These are phyloP conservation scores for Coprinopsis cinerea DNA, from an alignment of 768 basidiomycete species.

Conservation along the genomic window DNA sequence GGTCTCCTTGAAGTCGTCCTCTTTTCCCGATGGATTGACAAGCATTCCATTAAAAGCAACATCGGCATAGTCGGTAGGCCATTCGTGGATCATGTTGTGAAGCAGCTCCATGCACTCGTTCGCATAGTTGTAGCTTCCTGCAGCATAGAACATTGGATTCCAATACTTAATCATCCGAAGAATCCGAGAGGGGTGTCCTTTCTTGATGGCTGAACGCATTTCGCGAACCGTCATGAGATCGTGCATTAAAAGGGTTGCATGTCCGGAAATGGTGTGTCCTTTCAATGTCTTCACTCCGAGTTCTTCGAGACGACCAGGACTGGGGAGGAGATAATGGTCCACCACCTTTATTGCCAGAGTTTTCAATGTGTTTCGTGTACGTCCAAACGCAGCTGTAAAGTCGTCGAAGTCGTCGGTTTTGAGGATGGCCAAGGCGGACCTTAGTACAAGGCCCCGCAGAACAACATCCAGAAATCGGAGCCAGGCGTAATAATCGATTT, in stretches of 20 bases:
- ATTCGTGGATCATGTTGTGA: constrained; percentile 14
- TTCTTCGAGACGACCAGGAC: background rate
- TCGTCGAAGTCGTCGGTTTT: no score
- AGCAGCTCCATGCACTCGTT: constrained; percentile 21
- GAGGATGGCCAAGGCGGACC: no score
- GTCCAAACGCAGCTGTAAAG: no score
- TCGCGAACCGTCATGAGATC: constrained; percentile 16
- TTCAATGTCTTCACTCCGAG: background rate
- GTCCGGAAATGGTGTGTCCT: constrained; percentile 1
- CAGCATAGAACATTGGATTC: constrained; percentile 17
- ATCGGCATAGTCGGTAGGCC: constrained; percentile 15
- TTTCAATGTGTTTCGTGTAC: background rate
- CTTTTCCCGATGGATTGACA: constrained; percentile 16
- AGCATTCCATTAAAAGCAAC: constrained; percentile 17
- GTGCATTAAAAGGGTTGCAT: constrained; percentile 12
- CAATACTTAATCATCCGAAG: constrained; percentile 17
- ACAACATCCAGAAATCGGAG: no score
- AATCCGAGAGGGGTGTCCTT: constrained; percentile 16
- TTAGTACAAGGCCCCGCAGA: no score
- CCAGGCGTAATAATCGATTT: no score
- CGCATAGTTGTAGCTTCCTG: constrained; percentile 20
- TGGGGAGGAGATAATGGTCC: background rate
- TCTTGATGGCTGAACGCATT: constrained; percentile 17
- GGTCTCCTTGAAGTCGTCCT: constrained; percentile 15
- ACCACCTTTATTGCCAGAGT: background rate